Evolutionary conservation across 1,284 basidiomycete species (phyloP), one percentile per base, ranked within the genome.

Genomic region (Paramarasmius palmivorus): DNA sequence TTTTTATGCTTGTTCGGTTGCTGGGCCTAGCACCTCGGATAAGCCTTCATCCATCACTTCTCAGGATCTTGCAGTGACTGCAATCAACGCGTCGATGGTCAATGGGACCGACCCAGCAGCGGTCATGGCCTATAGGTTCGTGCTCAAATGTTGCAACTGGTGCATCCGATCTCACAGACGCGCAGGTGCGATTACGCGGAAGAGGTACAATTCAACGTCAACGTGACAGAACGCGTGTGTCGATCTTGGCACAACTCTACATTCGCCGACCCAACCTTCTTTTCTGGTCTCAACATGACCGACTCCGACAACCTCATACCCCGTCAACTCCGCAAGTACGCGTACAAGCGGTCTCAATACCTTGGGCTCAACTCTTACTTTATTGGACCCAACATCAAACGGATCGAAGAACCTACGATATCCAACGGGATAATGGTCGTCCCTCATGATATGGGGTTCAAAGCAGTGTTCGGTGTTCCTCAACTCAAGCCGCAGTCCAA

Each of bases 241-340:
- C 44, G 52, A 8, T 45, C 49, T 8, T 62, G 61, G 59, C 52
- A 52, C 26, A 62, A 62, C 45, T 53, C 56, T 1, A 62, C 61
- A 15, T 61, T 59, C 37, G 57, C 47, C 8, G 61, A 61, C 34
- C 46, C 55, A 7, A 44, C 49, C 4, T 38, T 54, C 17, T 61
- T 59, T 54, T 46, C 46, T 17, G 47, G 50, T 15, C 41, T 62
- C 19, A 62, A 62, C 32, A 40, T 48, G 14, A 61, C 61, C 20
- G 61, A 62, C 40, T 56, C 57, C 23, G 59, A 59, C 32, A 36
- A 49, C 32, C 57, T 62, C 23, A 62, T 61, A 55, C 52, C 56
- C 6, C 52, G 47, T 34, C 57, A 51, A 19, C 51, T 62, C 19
- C 38, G 19, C 10, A 47, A 49, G 41, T 42, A 49, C 7, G 20